A percentile compares a stretch with the other conserved stretches of the same genome.
Conservation (phyloP, 2,329 filamentous ascomycete species). For the Intubia oerlemansii region DNA sequence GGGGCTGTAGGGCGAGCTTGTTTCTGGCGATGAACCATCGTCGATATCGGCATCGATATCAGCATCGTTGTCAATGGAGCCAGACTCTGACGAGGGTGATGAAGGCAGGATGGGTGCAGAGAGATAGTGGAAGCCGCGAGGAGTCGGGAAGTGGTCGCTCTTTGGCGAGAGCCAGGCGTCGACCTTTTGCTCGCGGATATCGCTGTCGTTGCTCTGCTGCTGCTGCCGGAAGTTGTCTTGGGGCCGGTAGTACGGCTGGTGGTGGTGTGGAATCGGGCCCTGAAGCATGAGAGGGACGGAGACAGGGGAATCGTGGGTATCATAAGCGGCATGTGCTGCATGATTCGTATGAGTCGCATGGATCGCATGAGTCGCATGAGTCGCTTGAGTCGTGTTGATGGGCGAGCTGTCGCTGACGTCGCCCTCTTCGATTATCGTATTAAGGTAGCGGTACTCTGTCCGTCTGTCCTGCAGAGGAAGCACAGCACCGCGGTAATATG, state of each 20-base stretch:
- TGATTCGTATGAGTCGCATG: too few species aligned
- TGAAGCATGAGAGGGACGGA: conserved; percentile 3
- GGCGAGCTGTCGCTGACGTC: conserved; percentile 7
- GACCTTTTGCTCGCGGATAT: conserved; percentile 22
- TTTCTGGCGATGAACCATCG: conserved; percentile 14
- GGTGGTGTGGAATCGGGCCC: too few species aligned
- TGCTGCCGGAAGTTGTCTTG: conserved; percentile 8
- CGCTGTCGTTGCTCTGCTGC: conserved; percentile 14
- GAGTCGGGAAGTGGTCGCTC: conserved; percentile 49
- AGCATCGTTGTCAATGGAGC: conserved; percentile 12
- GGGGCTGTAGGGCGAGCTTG: conserved; percentile 22
- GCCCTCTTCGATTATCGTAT: conserved; percentile 39
- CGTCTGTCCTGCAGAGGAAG: conserved; percentile 35
- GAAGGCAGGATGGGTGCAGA: conserved; percentile 40
- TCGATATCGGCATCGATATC: conserved; percentile 17
- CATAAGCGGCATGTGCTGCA: not conserved
- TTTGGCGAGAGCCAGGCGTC: conserved; percentile 36
- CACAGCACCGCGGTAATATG: conserved; percentile 20
- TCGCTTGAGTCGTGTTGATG: not conserved
- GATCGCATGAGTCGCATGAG: not conserved
- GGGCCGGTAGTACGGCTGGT: conserved; percentile 1
- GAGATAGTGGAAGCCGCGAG: conserved; percentile 44
- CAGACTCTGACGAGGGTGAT: conserved; percentile 32
- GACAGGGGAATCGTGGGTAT: not conserved
- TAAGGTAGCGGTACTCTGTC: conserved; percentile 27